Percentiles rank a stretch among this genome's conserved stretches.
Conservation (phyloP, 306 rosid species). For the Medicago lupulina region DNA sequence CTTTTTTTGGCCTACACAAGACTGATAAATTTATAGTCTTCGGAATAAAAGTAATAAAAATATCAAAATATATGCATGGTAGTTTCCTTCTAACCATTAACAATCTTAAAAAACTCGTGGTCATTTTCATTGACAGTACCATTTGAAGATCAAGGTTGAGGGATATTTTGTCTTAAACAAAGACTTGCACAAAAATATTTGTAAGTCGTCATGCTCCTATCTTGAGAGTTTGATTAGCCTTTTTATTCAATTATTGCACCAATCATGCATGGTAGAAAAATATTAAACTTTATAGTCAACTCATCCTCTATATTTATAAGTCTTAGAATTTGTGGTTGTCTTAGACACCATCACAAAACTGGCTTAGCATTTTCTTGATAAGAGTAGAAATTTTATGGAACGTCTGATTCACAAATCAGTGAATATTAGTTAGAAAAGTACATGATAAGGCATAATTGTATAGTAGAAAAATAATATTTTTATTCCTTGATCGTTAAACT, state of each 20-base stretch:
- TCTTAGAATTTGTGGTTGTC: no score
- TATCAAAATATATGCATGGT: background rate
- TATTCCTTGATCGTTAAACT: no score
- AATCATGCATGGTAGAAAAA: background rate
- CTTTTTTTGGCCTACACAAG: background rate
- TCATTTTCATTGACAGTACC: background rate
- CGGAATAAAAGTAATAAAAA: background rate
- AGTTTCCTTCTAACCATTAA: constrained; percentile 8
- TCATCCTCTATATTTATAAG: background rate
- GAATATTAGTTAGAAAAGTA: no score
- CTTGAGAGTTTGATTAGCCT: background rate
- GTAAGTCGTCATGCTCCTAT: constrained; percentile 1
- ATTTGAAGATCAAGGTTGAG: constrained; percentile 21
- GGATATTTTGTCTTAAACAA: constrained; percentile 19
- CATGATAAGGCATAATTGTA: no score
- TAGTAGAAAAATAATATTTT: no score
- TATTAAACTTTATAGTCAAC: background rate
- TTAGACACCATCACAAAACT: no score
- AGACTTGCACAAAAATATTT: constrained; percentile 16
- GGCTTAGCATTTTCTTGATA: no score
- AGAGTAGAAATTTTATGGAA: no score
- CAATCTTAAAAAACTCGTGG: constrained; percentile 15
- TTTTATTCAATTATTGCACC: background rate
- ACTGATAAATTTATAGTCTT: constrained; percentile 1
- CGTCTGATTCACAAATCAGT: no score